Conservation (phyloP, 257 asterid species). For the Ligustrum vulgare region DNA sequence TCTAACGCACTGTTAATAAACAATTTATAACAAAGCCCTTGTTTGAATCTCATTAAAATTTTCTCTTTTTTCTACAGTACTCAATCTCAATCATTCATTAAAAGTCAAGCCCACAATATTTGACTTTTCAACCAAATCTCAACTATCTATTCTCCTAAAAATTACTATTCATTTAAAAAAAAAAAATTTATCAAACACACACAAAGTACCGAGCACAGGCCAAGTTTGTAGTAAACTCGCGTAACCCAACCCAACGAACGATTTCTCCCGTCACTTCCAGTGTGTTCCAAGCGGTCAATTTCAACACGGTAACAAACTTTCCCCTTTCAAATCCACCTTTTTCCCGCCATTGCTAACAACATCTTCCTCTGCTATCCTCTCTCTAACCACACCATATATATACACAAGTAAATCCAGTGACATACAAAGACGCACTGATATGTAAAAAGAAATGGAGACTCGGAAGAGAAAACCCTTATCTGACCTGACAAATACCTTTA, state of each 20-base stretch:
- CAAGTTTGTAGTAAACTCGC: not conserved
- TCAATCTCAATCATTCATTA: too few relatives aligned
- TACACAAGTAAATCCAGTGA: not conserved
- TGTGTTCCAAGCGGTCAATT: not conserved
- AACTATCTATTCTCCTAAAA: too few relatives aligned
- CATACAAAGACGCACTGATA: not conserved
- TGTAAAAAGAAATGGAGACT: not conserved
- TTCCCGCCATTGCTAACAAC: not conserved
- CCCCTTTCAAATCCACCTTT: not conserved
- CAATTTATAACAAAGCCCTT: too few relatives aligned
- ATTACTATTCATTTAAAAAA: too few relatives aligned
- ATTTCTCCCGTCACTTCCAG: not conserved
- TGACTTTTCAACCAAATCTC: too few relatives aligned
- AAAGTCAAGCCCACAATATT: too few relatives aligned
- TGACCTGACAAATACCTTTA: constrained; percentile 31
- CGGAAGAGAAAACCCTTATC: constrained; percentile 30
- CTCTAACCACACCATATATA: not conserved
- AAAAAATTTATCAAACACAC: too few relatives aligned
- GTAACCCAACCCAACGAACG: not conserved
- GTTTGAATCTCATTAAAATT: too few relatives aligned
- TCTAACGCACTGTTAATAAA: too few relatives aligned
- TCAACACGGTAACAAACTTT: not conserved
- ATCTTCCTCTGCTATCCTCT: not conserved
- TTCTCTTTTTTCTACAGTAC: too few relatives aligned
- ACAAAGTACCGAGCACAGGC: too few relatives aligned